Evolutionary conservation across 2,329 filamentous ascomycete species (phyloP).

Genomic region (Phyllosticta capitalensis): DNA sequence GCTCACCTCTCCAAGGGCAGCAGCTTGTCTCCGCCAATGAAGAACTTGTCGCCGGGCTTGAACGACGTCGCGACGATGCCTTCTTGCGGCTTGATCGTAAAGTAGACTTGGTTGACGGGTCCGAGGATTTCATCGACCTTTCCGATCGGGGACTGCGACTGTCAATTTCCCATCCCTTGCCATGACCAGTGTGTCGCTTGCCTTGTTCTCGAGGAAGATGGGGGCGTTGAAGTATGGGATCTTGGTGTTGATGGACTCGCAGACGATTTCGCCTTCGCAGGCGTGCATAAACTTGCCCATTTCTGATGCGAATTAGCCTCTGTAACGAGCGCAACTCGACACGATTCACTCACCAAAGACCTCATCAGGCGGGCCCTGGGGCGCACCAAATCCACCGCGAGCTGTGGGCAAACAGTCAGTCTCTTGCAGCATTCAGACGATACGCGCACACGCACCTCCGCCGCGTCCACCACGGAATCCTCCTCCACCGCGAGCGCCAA

Average conservation of each 20-base stretch:
- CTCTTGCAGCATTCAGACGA: background rate
- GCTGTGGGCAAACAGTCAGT: slow-evolving; percentile 18
- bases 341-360: slow-evolving; percentile 31
- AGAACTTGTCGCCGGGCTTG: slow-evolving; percentile 96
- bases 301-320: slow-evolving; percentile 43
- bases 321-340: background rate
- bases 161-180: slow-evolving; percentile 16
- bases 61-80: slow-evolving; percentile 92
- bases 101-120: slow-evolving; percentile 95
- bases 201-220: slow-evolving; percentile 98
- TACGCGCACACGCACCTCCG: slow-evolving; percentile 24
- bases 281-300: slow-evolving; percentile 92
- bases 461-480: slow-evolving; percentile 47
- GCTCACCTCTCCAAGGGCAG: slow-evolving; percentile 73
- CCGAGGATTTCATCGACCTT: slow-evolving; percentile 98
- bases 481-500: slow-evolving; percentile 39
- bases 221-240: slow-evolving; percentile 98
- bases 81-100: slow-evolving; percentile 95
- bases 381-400: slow-evolving; percentile 28
- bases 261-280: slow-evolving; percentile 96
- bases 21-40: slow-evolving; percentile 88
- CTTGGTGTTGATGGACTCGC: slow-evolving; percentile 89
- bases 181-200: slow-evolving; percentile 25
- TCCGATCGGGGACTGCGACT: slow-evolving; percentile 64
- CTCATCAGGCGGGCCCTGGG: slow-evolving; percentile 35